Percentiles rank a stretch among this genome's conserved stretches.
phyloP scores from a whole-genome alignment of 768 basidiomycete species.

The Russula emetica region DNA sequence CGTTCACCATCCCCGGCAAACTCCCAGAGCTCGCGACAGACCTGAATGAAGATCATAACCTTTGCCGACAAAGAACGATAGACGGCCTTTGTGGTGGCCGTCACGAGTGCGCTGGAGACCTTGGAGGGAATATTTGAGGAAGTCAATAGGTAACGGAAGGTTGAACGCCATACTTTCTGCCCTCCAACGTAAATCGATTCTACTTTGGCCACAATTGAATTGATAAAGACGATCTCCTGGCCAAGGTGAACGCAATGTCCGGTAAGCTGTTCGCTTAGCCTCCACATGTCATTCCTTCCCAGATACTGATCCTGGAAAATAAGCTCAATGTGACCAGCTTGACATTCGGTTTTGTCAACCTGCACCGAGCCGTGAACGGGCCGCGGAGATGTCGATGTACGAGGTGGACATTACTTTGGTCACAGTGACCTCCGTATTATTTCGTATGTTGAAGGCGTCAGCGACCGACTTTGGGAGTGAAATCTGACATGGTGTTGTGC shows the following conservation, averaged over 20 bases:
- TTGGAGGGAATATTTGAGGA: slow-evolving; percentile 31
- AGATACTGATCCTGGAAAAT: slow-evolving; percentile 94
- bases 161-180: slow-evolving; percentile 46
- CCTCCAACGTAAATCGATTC: slow-evolving; percentile 70
- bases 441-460: slow-evolving; percentile 64
- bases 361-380: slow-evolving; percentile 32
- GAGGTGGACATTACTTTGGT: slow-evolving; percentile 51
- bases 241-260: slow-evolving; percentile 78
- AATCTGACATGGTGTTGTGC: slow-evolving; percentile 43
- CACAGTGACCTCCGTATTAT: slow-evolving; percentile 64
- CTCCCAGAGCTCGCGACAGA: slow-evolving; percentile 94
- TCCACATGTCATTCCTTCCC: slow-evolving; percentile 96
- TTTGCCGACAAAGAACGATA: slow-evolving; percentile 90
- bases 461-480: slow-evolving; percentile 71
- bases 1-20: slow-evolving; percentile 96
- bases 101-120: slow-evolving; percentile 81
- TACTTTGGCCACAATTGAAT: slow-evolving; percentile 77
- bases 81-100: slow-evolving; percentile 78
- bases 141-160: slow-evolving; percentile 1
- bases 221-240: slow-evolving; percentile 83
- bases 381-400: slow-evolving; percentile 9
- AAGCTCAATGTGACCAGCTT: slow-evolving; percentile 80
- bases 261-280: slow-evolving; percentile 75
- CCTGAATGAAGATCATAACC: slow-evolving; percentile 91
- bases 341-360: slow-evolving; percentile 62